Evolutionary conservation across 2,329 filamentous ascomycete genomes (phyloP), one percentile per base, ranked within the genome.

Genomic region (Fusarium burgessii): DNA sequence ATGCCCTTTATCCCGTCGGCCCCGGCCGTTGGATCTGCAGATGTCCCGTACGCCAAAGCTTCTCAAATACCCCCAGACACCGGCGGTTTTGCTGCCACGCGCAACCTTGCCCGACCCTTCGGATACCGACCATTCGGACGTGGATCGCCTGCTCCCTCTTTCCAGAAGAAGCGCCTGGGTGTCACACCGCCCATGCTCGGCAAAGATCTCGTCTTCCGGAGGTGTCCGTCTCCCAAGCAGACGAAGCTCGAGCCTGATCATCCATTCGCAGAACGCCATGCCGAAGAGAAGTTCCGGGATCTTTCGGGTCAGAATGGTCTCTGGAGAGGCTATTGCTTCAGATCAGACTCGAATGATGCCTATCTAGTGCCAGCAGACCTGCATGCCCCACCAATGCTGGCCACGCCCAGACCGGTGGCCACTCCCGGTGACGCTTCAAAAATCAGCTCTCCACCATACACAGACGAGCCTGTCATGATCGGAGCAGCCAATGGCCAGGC

Each of bases 141-240:
- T 40, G 77, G 77, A 59, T 79, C 83, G 52, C 77, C 74, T 38
- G 63, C 68, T 56, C 67, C 78, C 33, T 79, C 82, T 58, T 81
- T 84, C 65, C 80, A 82, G 62, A 83, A 83, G 74, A 83, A 85
- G 77, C 86, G 86, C 63, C 81, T 87, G 71, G 84, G 84, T 25
- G 84, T 86, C 74, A 90, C 90, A 66, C 95, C 95, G 42, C 95
- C 95, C 13, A 97, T 98, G 94, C 88, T 97, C 14, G 95, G 95
- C 60, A 83, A 85, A 62, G 92, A 97, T 72, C 87, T 98, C 58
- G 84, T 86, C 29, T 97, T 98, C 78, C 93, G 94, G 36, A 89
- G 88, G 78, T 97, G 94, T 78, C 86, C 88, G 13, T 97, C 95
- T 29, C 95, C 95, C 9, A 91, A 95, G 79, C 89, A 91, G 58